Conservation (phyloP, 2,329 filamentous ascomycete species). For the Fusarium nygamai region DNA sequence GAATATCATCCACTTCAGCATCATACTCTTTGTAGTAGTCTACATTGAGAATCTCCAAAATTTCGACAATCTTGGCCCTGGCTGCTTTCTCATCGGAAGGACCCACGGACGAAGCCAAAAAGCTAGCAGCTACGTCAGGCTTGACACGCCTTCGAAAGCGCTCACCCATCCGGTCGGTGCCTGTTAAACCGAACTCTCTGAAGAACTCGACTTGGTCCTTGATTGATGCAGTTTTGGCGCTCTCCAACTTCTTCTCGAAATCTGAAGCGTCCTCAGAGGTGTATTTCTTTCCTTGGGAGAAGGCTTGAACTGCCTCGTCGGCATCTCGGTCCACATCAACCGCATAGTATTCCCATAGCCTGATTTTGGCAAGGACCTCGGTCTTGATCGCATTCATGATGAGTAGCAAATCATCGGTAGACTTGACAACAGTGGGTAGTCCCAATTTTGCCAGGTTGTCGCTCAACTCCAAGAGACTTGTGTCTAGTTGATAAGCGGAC, state of each 20-base stretch:
- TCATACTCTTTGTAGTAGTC: constrained; percentile 94
- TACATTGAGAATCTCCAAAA: constrained; percentile 87
- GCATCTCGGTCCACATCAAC: constrained; percentile 80
- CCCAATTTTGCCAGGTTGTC: constrained; percentile 75
- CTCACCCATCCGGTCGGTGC: constrained; percentile 79
- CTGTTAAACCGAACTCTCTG: constrained; percentile 73
- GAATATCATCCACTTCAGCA: constrained; percentile 79
- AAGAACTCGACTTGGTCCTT: constrained; percentile 70
- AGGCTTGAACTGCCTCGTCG: constrained; percentile 74
- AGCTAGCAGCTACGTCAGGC: constrained; percentile 72
- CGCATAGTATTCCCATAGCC: constrained; percentile 94
- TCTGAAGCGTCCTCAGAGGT: constrained; percentile 58
- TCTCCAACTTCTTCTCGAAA: constrained; percentile 53
- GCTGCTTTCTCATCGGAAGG: constrained; percentile 68
- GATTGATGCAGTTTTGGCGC: constrained; percentile 57
- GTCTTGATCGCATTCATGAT: constrained; percentile 88
- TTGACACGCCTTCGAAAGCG: constrained; percentile 79
- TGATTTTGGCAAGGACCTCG: constrained; percentile 79
- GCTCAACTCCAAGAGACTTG: constrained; percentile 78
- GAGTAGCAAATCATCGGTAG: constrained; percentile 75
- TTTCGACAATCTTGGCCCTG: constrained; percentile 64
- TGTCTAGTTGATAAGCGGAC: constrained; percentile 70
- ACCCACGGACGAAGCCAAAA: constrained; percentile 59
- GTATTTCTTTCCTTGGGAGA: constrained; percentile 69
- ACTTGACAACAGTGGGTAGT: constrained; percentile 78